phyloP scores from a whole-genome alignment of 352 stramenopile species.

The Pythium rhizo-oryzae region DNA sequence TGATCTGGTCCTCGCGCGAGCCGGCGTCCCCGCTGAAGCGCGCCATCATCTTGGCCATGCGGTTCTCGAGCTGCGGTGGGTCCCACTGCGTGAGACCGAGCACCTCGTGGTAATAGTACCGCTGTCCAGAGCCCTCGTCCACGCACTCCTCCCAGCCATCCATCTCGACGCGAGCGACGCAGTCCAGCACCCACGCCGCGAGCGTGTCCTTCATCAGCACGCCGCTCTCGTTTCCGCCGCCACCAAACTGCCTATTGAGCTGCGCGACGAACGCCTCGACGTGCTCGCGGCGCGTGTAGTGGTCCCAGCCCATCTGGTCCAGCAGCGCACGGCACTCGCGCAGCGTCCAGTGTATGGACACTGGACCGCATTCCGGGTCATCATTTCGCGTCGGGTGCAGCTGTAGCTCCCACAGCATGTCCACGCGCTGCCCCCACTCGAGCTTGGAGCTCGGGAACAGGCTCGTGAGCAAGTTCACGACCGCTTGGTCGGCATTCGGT shows the following conservation, averaged over 20 bases:
- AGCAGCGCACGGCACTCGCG: conserved; percentile 36
- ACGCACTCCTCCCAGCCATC: conserved; percentile 60
- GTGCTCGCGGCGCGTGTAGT: conserved; percentile 36
- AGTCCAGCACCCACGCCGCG: conserved; percentile 42
- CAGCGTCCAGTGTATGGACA: conserved; percentile 19
- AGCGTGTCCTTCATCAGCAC: conserved; percentile 35
- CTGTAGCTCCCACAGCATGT: conserved; percentile 57
- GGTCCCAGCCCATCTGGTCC: conserved; percentile 36
- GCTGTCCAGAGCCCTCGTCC: conserved; percentile 38
- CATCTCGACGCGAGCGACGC: conserved; percentile 49
- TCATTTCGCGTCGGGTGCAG: conserved; percentile 4
- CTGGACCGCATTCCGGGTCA: background rate
- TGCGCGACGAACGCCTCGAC: conserved; percentile 34
- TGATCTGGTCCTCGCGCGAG: conserved; percentile 56
- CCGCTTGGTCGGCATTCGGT: conserved; percentile 45
- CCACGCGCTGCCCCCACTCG: conserved; percentile 51
- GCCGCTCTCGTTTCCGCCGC: too few species aligned
- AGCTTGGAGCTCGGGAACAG: conserved; percentile 62
- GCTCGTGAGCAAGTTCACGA: conserved; percentile 43
- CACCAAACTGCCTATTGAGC: conserved; percentile 33
- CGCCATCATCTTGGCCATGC: conserved; percentile 56
- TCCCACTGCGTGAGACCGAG: conserved; percentile 69
- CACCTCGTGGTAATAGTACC: conserved; percentile 71
- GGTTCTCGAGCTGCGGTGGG: conserved; percentile 48
- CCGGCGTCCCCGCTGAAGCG: conserved; percentile 36